These are phyloP conservation scores for Helicocarpus griseus DNA, from an alignment of 2,329 filamentous ascomycete species.

Conservation along the genomic window DNA sequence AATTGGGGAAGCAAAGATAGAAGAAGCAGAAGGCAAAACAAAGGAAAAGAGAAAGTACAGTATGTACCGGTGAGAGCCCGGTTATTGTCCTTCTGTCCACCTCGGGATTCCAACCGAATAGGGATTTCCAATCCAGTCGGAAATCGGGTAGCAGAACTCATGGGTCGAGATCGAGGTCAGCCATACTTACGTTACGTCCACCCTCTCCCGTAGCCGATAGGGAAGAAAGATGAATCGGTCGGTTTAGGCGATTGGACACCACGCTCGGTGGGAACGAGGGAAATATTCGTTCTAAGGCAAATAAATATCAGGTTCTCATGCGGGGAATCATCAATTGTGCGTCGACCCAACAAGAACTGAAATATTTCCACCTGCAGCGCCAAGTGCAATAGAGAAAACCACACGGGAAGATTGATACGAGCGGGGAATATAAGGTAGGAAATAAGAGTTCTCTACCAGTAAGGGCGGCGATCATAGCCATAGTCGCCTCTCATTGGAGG, in stretches of 20 bases:
- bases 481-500: slow-evolving; percentile 29
- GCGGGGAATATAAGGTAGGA: slow-evolving; percentile 4
- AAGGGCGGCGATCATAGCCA: slow-evolving; percentile 35
- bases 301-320: slow-evolving; percentile 10
- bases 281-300: slow-evolving; percentile 5
- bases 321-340: slow-evolving; percentile 5
- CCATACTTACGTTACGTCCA: background rate
- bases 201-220: background rate
- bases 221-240: background rate
- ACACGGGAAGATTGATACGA: slow-evolving; percentile 3
- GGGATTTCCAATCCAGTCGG: background rate
- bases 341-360: slow-evolving; percentile 3
- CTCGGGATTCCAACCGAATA: background rate
- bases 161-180: background rate
- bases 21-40: background rate
- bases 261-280: background rate
- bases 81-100: background rate
- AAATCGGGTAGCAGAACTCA: background rate
- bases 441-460: slow-evolving; percentile 30
- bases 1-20: background rate
- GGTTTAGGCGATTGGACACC: background rate
- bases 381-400: background rate
- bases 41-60: background rate
- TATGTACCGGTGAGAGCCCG: background rate
- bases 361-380: background rate